These are phyloP conservation scores for Leccinum broughii DNA, from an alignment of 768 basidiomycete species.

Conservation along the genomic window DNA sequence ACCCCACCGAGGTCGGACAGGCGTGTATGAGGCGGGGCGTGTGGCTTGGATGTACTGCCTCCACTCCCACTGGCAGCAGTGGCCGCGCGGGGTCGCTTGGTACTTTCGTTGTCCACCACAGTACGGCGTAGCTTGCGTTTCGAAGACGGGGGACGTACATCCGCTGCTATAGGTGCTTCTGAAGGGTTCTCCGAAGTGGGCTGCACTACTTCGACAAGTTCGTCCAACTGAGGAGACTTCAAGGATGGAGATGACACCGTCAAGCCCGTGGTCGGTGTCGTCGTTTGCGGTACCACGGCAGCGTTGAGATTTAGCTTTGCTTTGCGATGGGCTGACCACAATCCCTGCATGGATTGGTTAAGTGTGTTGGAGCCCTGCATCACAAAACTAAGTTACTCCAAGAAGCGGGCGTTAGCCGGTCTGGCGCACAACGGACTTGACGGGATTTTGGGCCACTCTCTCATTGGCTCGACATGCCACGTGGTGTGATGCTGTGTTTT, in stretches of 20 bases:
- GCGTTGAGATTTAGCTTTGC: slow-evolving; percentile 70
- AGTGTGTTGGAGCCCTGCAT: slow-evolving; percentile 67
- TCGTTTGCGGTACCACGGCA: neutral
- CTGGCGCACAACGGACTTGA: no score
- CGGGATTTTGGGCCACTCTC: no score
- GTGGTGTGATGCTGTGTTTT: no score
- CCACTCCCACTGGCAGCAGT: slow-evolving; percentile 6
- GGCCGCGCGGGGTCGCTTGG: slow-evolving; percentile 55
- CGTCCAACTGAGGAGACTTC: neutral
- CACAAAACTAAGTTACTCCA: neutral
- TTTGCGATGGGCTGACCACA: slow-evolving; percentile 70
- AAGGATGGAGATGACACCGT: neutral
- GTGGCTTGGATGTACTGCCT: slow-evolving; percentile 32
- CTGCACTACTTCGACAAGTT: neutral
- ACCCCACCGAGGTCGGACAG: slow-evolving; percentile 89
- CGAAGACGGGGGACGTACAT: slow-evolving; percentile 30
- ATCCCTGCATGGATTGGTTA: slow-evolving; percentile 77
- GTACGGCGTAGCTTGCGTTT: slow-evolving; percentile 66
- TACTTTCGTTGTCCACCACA: slow-evolving; percentile 46
- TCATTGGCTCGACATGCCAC: no score
- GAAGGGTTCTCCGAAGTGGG: neutral
- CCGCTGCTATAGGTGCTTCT: slow-evolving; percentile 1
- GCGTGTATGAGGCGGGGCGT: slow-evolving; percentile 71
- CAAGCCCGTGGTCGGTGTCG: neutral
- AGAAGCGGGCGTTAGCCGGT: no score